Percentiles rank a stretch among this genome's conserved stretches.
Evolutionary conservation across 331 rosid genomes (phyloP).

Genomic region (Acacia concinna): DNA sequence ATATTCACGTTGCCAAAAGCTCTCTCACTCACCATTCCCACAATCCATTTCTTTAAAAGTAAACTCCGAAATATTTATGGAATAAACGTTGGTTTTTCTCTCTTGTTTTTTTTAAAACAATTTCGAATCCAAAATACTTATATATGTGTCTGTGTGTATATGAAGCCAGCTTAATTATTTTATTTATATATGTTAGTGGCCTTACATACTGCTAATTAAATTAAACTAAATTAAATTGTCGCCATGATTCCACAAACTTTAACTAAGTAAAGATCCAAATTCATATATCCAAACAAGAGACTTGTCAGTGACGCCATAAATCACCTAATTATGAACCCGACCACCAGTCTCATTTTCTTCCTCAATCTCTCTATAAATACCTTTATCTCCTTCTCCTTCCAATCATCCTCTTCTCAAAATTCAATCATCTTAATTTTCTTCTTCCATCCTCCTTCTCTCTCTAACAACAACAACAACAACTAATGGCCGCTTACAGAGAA

Average conservation of each 20-base stretch:
- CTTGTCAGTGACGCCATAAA: constrained; percentile 35
- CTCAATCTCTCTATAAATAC: constrained; percentile 42
- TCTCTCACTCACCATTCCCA: background rate
- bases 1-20: background rate
- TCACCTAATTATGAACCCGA: constrained; percentile 4
- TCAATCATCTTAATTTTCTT: background rate
- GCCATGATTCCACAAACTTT: background rate
- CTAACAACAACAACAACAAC: background rate
- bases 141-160: too few relatives aligned
- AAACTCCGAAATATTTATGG: background rate
- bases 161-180: background rate
- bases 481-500: constrained; percentile 63
- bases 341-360: background rate
- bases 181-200: too few relatives aligned
- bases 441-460: background rate
- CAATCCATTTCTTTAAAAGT: background rate
- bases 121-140: too few relatives aligned
- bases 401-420: constrained; percentile 21
- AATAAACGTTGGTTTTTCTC: background rate
- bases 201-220: background rate
- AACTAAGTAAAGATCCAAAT: background rate
- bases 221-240: background rate
- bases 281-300: background rate
- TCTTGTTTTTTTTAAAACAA: too few relatives aligned
- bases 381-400: constrained; percentile 12